A percentile compares a stretch with the other conserved stretches of the same genome.
phyloP scores from a whole-genome alignment of 139 green algal species.

The Dunaliella primolecta region DNA sequence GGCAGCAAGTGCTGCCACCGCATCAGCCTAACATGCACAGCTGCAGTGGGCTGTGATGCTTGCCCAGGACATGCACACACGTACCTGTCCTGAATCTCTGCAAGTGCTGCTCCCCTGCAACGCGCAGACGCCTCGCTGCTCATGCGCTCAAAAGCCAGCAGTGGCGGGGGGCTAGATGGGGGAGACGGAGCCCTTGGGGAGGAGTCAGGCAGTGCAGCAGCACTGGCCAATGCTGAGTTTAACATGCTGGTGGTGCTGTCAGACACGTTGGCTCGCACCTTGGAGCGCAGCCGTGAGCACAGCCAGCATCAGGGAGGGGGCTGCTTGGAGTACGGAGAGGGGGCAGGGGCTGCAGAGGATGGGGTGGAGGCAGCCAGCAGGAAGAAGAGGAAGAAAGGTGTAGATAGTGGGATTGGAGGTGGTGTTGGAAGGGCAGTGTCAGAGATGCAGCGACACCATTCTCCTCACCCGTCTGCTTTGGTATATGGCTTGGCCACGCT shows the following conservation, averaged over 20 bases:
- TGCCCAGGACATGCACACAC: background rate
- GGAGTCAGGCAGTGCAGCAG: background rate
- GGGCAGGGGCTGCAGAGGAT: background rate
- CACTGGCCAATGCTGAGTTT: conserved; percentile 20
- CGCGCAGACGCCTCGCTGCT: background rate
- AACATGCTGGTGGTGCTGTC: conserved; percentile 20
- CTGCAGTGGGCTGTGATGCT: no score
- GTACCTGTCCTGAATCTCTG: background rate
- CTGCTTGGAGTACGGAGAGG: no score
- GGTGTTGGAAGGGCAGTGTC: background rate
- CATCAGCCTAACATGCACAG: no score
- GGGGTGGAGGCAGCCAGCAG: background rate
- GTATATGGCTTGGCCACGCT: background rate
- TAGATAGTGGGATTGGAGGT: background rate
- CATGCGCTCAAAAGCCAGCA: background rate
- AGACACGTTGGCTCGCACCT: conserved; percentile 9
- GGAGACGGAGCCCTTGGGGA: background rate
- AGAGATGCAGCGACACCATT: background rate
- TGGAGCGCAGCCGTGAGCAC: conserved; percentile 3
- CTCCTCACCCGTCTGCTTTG: background rate
- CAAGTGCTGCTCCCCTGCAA: no score
- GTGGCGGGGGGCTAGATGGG: background rate
- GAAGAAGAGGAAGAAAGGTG: background rate
- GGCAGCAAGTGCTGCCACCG: no score
- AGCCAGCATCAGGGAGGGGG: background rate